Base-by-base conservation (phyloP, 768 basidiomycete genomes). In the Mycena rosella region DNA sequence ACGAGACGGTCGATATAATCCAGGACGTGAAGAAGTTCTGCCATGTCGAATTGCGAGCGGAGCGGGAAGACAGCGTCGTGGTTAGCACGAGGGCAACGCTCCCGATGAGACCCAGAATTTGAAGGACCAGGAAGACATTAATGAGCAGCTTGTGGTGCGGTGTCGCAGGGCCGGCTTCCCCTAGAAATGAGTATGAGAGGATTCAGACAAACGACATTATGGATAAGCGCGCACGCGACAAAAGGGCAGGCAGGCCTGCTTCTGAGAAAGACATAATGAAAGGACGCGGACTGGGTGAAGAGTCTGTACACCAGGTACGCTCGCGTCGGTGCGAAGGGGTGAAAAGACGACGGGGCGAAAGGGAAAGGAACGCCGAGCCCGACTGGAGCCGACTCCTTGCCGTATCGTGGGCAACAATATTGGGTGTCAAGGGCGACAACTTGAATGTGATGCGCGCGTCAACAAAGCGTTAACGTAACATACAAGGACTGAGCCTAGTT, bases 11-110 rank as follows among this genome's bases (percentile, higher is more conserved):
- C 20, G 76, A 78, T 4, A 77, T 74, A 11, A 76, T 72, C 78
- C 78, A 78, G 14, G 75, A 75, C 20, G 72, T 69, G 47, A 72
- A 72, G 52, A 78, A 78, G 57, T 74, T 78, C 40, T 73, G 75
- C 78, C 78, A 78, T 15, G 76, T 74, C 52, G 74, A 67, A 22
- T 74, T 75, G n/a, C 78, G 74, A 14, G 67, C 54, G 26, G 68
- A 72, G 13, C 62, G 69, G 17, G 54, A 54, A 10, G 74, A 70
- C n/a, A 71, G 69, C 27, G 72, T 60, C 47, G 72, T 74, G 27
- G 73, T 74, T 8, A 74, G 40, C 22, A 78, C 58, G 40, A 75
- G 68, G 34, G 76, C 61, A 29, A 69, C 34, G 29, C 70, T 72
- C 24, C 72, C 74, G 24, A 77, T 58, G 32, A 75, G 68, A 17